Base-by-base conservation (phyloP, 208 protist species). In the Crithidia acanthocephali region DNA sequence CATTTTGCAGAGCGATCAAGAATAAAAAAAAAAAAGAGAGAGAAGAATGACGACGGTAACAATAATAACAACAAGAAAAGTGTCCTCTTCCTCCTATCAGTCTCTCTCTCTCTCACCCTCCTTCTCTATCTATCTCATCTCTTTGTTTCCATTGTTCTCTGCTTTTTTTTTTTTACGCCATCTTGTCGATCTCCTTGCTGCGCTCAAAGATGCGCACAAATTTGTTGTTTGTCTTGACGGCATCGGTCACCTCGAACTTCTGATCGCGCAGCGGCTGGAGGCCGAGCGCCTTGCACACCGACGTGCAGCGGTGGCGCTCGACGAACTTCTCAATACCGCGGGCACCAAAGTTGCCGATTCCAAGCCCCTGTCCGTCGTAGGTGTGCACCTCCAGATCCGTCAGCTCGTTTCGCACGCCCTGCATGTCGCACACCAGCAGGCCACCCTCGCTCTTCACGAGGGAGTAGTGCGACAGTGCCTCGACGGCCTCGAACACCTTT, bases 391-490 rank as follows among this genome's bases (percentile, higher is more conserved):
- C 85, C 5, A 88, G 83, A 59, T 94, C 89, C 32, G 89, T 94
- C 25, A 91, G 78, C 5, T 81, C 42, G 70, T 65, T 80, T 15
- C 62, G 66, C 3, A 92, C 86, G 18, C 89, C 89, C 56, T 94
- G 89, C 23, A 94, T 75, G 51, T 94, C 89, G 67, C 84, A 90
- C 16, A 94, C 56, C 16, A 94, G 73, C 72, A 90, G 45, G 0
- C 67, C 71, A 16, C 81, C 79, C 15, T 76, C 79, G 32, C 83
- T 87, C 48, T 72, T 68, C n/a, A 73, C 28, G 27, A 88, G 79
- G 8, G 86, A 89, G 66, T 87, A 94, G 75, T 94, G 89, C 23
- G 84, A 88, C 40, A 94, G 85, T 0, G 89, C 89, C 80, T 97
- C 89, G 10, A 93, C 87, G 11, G 86, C 84, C 40, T 87, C 72